A percentile compares a stretch with the other conserved stretches of the same genome.
Evolutionary conservation across 2,329 filamentous ascomycete genomes (phyloP).

Genomic region (Dactylellina sp.): DNA sequence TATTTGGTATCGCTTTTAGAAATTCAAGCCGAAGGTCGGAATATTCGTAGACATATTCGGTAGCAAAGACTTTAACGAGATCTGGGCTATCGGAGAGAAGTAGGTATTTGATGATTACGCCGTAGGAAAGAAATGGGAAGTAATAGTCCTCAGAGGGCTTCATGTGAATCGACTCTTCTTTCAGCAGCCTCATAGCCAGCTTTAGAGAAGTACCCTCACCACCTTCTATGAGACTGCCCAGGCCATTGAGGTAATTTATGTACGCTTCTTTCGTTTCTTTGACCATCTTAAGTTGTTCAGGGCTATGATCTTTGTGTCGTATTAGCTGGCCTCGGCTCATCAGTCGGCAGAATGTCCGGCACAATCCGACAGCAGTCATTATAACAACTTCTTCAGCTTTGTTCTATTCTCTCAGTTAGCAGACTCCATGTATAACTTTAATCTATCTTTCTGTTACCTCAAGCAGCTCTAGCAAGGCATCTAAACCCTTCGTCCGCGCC

Average conservation of each 20-base stretch:
- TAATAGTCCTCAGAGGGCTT: constrained; percentile 72
- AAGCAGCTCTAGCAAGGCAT: constrained; percentile 72
- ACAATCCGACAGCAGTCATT: constrained; percentile 81
- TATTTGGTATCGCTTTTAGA: constrained; percentile 69
- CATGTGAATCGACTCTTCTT: constrained; percentile 77
- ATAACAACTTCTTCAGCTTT: constrained; percentile 71
- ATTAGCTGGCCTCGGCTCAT: constrained; percentile 78
- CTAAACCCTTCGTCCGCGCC: constrained; percentile 74
- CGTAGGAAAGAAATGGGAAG: constrained; percentile 77
- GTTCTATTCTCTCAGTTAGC: constrained; percentile 61
- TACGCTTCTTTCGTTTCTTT: constrained; percentile 83
- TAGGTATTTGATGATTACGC: constrained; percentile 73
- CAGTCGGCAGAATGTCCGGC: constrained; percentile 84
- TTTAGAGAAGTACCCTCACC: constrained; percentile 77
- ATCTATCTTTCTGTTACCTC: constrained; percentile 62
- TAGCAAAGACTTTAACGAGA: constrained; percentile 77
- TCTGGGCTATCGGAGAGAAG: constrained; percentile 69
- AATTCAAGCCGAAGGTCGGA: constrained; percentile 89
- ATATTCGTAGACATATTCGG: constrained; percentile 81
- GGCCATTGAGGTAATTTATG: constrained; percentile 74
- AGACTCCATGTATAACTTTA: not conserved
- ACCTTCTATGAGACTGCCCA: constrained; percentile 73
- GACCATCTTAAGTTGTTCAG: constrained; percentile 79
- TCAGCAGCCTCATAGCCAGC: constrained; percentile 83
- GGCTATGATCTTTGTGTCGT: constrained; percentile 73